Evolutionary conservation across 2,329 filamentous ascomycete genomes (phyloP), one percentile per base, ranked within the genome.

Genomic region (Aspergillus felis): DNA sequence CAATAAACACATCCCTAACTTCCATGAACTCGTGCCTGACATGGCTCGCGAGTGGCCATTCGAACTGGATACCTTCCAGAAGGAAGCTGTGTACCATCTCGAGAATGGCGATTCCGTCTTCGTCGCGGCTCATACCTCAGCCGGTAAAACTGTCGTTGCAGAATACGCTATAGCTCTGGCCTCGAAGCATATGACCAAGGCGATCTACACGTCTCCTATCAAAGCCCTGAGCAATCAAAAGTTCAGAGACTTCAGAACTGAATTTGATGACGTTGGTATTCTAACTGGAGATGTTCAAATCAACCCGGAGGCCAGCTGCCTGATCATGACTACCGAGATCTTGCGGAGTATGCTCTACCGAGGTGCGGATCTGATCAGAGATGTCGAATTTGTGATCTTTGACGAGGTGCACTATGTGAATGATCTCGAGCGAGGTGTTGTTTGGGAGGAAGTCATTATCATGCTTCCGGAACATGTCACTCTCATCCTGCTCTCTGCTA

Each of bases 281-380:
- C 77, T 99, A 62, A 99, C 94, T 0, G 94, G 94, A 58, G 94
- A 99, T 77, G 94, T 99, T 4, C 94, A 99, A 74, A 99, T 99
- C 68, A 92, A 95, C 63, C 91, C 93, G 0, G 94, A 97, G 78
- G 94, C 94, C 28, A 97, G 93, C 75, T 99, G 94, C 76, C 82
- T 99, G 46, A 97, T 99, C 74, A 99, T 99, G 94, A 99, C 94
- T 0, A 99, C 94, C 0, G 94, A 99, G 71, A 99, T 99, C 77
- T 77, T 99, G 57, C 86, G 94, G 57, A 97, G 94, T 79, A 99
- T 99, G 93, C 85, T 99, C 50, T 99, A 99, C 70, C 86, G 93
- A 58, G 94, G 94, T 59, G 93, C 94, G 5, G 94, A 99, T 78
- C 78, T 99, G 17, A 97, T 99, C 64, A 86, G 94, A 65, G 94